phyloP scores from a whole-genome alignment of 768 basidiomycete species.

The Suillus subaureus region DNA sequence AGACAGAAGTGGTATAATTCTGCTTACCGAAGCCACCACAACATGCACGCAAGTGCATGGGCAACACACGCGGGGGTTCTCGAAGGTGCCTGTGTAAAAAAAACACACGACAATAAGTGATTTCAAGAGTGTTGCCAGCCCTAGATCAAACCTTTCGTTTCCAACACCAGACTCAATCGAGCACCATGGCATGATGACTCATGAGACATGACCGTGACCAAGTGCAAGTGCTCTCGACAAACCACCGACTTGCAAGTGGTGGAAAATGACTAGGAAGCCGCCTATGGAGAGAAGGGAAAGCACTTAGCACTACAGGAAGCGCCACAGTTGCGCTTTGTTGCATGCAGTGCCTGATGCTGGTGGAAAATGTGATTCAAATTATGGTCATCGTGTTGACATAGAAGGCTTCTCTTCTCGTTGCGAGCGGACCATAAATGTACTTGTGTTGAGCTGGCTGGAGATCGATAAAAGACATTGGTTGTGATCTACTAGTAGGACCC shows the following conservation, averaged over 20 bases:
- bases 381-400: conserved; percentile 23
- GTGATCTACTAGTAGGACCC: no score
- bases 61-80: conserved; percentile 60
- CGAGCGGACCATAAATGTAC: not conserved
- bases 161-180: conserved; percentile 63
- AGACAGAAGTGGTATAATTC: not conserved
- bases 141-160: conserved; percentile 46
- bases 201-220: conserved; percentile 31
- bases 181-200: conserved; percentile 35
- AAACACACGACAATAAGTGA: not conserved
- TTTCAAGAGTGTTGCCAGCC: not conserved
- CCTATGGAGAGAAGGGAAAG: conserved; percentile 34
- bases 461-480: no score
- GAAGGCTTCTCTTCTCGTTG: conserved; percentile 19
- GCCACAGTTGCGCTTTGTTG: conserved; percentile 32
- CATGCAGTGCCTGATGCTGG: conserved; percentile 29
- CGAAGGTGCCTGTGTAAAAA: conserved; percentile 46
- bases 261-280: conserved; percentile 31
- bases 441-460: conserved; percentile 22
- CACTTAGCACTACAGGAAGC: conserved; percentile 34
- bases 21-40: conserved; percentile 63
- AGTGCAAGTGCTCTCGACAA: conserved; percentile 24
- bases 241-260: conserved; percentile 30
- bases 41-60: conserved; percentile 74
- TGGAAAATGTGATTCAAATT: conserved; percentile 17